These are phyloP conservation scores for Achaetomiella virescens DNA, from an alignment of 495 filamentous ascomycete genomes.

Conservation along the genomic window DNA sequence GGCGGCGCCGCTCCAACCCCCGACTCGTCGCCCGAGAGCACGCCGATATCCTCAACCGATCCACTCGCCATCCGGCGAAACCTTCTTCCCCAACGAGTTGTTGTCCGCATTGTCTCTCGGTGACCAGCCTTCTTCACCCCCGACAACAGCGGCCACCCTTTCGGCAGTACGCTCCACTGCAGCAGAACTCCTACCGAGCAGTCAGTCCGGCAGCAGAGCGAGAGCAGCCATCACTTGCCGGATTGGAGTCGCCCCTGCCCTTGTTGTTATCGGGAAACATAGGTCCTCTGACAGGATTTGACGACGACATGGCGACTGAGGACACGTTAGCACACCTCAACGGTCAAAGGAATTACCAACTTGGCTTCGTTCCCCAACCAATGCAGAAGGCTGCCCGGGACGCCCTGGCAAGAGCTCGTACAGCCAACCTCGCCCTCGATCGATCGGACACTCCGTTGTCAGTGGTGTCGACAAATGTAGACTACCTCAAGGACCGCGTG, in stretches of 20 bases:
- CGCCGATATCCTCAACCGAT: conserved; percentile 20
- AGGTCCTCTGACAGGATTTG: conserved; percentile 15
- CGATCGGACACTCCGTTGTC: conserved; percentile 13
- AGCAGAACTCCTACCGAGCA: conserved; percentile 45
- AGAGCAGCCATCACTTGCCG: not conserved
- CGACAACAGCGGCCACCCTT: conserved; percentile 14
- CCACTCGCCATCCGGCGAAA: conserved; percentile 17
- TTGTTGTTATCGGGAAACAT: conserved; percentile 22
- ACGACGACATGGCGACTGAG: conserved; percentile 18
- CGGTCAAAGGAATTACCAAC: conserved; percentile 37
- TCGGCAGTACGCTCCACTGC: conserved; percentile 39
- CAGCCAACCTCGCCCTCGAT: conserved; percentile 10
- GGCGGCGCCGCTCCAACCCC: conserved; percentile 36
- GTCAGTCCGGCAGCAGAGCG: conserved; percentile 25
- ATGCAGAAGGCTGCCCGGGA: conserved; percentile 41
- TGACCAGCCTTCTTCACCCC: conserved; percentile 15
- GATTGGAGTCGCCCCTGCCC: conserved; percentile 17
- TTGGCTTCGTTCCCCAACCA: conserved; percentile 42
- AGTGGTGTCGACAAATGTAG: not conserved
- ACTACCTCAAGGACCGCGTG: conserved; percentile 6
- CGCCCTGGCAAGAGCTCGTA: conserved; percentile 31
- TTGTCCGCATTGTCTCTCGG: conserved; percentile 21
- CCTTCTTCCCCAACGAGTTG: conserved; percentile 14
- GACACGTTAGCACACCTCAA: conserved; percentile 29
- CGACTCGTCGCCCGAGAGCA: conserved; percentile 38